Evolutionary conservation across 352 stramenopile genomes (phyloP).

Genomic region (Phytophthora nicotianae): DNA sequence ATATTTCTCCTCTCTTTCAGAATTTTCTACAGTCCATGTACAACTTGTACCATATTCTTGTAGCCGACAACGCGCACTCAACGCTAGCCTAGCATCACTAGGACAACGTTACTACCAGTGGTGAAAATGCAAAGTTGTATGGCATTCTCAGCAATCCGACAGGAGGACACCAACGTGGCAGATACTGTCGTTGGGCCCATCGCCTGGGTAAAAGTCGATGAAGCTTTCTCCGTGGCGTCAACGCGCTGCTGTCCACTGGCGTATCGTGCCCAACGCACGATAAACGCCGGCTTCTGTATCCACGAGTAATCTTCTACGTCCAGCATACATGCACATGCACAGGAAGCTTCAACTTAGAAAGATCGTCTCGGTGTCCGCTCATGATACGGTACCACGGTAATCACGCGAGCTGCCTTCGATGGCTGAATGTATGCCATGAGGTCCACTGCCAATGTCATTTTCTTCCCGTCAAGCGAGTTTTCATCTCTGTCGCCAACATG

Average conservation of each 20-base stretch:
- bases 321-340: too few relatives aligned
- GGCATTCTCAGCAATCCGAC: slow-evolving; percentile 15
- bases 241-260: not conserved
- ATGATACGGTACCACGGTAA: slow-evolving; percentile 11
- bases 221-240: not conserved
- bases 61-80: too few relatives aligned
- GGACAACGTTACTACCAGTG: not conserved
- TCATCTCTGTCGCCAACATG: slow-evolving; percentile 12
- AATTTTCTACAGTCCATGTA: too few relatives aligned
- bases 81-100: too few relatives aligned
- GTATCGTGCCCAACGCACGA: not conserved
- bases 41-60: too few relatives aligned
- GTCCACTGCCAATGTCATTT: slow-evolving; percentile 8
- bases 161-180: slow-evolving; percentile 12
- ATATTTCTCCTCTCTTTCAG: too few relatives aligned
- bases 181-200: slow-evolving; percentile 24
- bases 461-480: not conserved
- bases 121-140: slow-evolving; percentile 5
- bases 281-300: not conserved
- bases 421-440: slow-evolving; percentile 10
- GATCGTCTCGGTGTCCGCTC: slow-evolving; percentile 5
- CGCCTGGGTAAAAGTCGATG: not conserved
- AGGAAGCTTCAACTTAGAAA: slow-evolving; percentile 1
- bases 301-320: not conserved
- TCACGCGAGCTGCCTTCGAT: slow-evolving; percentile 16